These are phyloP conservation scores for Mycena epipterygia DNA, from an alignment of 768 basidiomycete genomes.

Conservation along the genomic window DNA sequence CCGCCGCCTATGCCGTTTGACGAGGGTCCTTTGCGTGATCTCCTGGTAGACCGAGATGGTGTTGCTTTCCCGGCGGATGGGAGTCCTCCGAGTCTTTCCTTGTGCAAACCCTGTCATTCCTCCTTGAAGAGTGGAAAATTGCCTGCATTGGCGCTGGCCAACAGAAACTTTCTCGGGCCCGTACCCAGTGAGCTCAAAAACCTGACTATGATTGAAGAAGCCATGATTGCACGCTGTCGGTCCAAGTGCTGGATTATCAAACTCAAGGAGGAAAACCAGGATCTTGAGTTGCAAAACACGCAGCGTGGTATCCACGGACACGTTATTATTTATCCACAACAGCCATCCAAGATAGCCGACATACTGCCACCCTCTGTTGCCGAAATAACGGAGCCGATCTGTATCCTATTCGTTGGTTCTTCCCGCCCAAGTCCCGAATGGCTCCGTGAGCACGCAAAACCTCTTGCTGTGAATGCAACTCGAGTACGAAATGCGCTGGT, in stretches of 20 bases:
- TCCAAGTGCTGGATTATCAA: too few species aligned
- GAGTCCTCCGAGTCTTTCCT: not conserved
- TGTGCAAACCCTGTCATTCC: constrained; percentile 9
- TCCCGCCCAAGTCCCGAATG: constrained; percentile 5
- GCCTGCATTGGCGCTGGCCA: constrained; percentile 14
- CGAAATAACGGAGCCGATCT: not conserved
- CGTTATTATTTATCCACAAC: constrained; percentile 12
- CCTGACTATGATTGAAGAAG: too few species aligned
- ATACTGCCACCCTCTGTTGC: constrained; percentile 11
- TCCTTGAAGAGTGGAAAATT: constrained; percentile 7
- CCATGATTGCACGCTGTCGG: too few species aligned
- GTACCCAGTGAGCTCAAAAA: constrained; percentile 12
- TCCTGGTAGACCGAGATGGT: constrained; percentile 22
- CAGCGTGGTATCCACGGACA: constrained; percentile 16
- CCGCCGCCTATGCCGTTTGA: constrained; percentile 14
- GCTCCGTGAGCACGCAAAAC: constrained; percentile 23
- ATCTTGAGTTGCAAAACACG: constrained; percentile 29
- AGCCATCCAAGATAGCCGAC: constrained; percentile 7
- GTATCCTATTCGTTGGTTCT: constrained; percentile 15
- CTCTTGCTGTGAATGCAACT: constrained; percentile 13
- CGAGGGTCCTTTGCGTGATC: not conserved
- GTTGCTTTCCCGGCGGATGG: not conserved
- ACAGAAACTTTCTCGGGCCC: constrained; percentile 19
- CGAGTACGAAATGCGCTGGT: constrained; percentile 8
- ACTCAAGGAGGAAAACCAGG: constrained; percentile 18